A percentile compares a stretch with the other conserved stretches of the same genome.
Conservation (phyloP, 768 basidiomycete genomes). For the Trametes elegans region DNA sequence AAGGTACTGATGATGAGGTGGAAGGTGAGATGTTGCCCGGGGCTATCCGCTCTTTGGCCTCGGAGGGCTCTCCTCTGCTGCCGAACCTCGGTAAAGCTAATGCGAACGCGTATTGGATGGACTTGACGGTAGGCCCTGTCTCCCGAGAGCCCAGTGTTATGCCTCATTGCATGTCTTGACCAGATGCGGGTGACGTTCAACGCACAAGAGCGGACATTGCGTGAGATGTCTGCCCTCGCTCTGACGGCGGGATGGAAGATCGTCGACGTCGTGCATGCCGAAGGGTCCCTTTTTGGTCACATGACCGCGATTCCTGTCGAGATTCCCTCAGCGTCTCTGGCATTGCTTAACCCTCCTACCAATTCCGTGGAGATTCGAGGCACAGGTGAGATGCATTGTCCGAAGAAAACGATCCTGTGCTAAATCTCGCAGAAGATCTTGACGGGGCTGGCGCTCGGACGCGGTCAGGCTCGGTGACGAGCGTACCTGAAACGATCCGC, state of each 20-base stretch:
- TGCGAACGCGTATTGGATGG: slow-evolving; percentile 69
- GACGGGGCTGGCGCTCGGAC: neutral
- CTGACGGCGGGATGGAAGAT: slow-evolving; percentile 70
- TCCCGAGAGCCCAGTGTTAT: neutral
- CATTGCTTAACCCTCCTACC: slow-evolving; percentile 12
- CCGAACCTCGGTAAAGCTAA: slow-evolving; percentile 73
- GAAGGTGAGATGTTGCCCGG: slow-evolving; percentile 37
- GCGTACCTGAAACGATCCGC: slow-evolving; percentile 13
- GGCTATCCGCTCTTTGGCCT: slow-evolving; percentile 50
- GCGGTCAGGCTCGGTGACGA: slow-evolving; percentile 7
- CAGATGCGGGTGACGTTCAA: slow-evolving; percentile 74
- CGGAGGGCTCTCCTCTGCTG: slow-evolving; percentile 59
- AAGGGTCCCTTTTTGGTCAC: slow-evolving; percentile 69
- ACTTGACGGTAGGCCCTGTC: slow-evolving; percentile 58
- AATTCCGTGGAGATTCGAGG: neutral
- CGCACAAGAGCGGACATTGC: slow-evolving; percentile 66
- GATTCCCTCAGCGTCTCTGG: slow-evolving; percentile 38
- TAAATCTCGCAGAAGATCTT: neutral
- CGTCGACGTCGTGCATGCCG: slow-evolving; percentile 53
- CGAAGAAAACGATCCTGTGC: neutral
- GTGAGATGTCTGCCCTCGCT: slow-evolving; percentile 55
- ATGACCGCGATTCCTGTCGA: slow-evolving; percentile 63
- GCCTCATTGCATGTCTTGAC: slow-evolving; percentile 58
- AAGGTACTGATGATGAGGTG: slow-evolving; percentile 21
- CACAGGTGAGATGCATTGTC: slow-evolving; percentile 3